Base-by-base conservation (phyloP, 1,139 yeast species). In the Schizosaccharomyces versatilis region DNA sequence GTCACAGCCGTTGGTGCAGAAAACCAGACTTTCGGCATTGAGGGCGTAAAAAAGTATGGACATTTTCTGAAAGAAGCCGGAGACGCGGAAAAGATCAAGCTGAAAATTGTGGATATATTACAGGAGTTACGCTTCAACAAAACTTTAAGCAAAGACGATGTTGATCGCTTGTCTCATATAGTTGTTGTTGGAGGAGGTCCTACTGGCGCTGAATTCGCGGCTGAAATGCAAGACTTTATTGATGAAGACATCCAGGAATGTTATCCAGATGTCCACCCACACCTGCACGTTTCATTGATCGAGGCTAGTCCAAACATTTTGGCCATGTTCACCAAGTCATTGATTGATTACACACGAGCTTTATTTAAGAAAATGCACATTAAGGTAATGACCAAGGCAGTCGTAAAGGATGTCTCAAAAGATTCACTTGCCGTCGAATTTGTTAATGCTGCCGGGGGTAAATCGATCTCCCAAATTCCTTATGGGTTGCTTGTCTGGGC, bases 401-500 rank as follows among this genome's bases (percentile, higher is more conserved):
- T 83, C 81, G 93, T 88, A 60, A 84, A 84, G 72, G 77, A 79
- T 66, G 96, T 88, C 56, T 79, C 80, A 62, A 78, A 74, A 61
- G 77, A 77, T 64, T 69, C 72, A 53, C 81, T 85, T 61, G 71
- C 74, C 61, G 94, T 94, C 55, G 80, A 77, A 64, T 79, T 75
- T 60, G 84, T 86, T 65, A 71, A 74, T 56, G 74, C 78, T 41
- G 84, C 80, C 59, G 90, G 88, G 14, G 61, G 75, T 47, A 72
- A 77, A 61, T 74, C 75, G 62, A 69, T 72, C 56, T 70, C 76
- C 53, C 81, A 78, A 61, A 49, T 86, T 64, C 95, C 95, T 56
- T 88, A 86, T 67, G 96, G 97, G 65, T 73, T 84, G 65, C 75
- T 88, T 62, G 90, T 88, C 61, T 88, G 97, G 97, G 96, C 96